phyloP scores from a whole-genome alignment of 306 rosid species.

The Gastrolobium villosum region DNA sequence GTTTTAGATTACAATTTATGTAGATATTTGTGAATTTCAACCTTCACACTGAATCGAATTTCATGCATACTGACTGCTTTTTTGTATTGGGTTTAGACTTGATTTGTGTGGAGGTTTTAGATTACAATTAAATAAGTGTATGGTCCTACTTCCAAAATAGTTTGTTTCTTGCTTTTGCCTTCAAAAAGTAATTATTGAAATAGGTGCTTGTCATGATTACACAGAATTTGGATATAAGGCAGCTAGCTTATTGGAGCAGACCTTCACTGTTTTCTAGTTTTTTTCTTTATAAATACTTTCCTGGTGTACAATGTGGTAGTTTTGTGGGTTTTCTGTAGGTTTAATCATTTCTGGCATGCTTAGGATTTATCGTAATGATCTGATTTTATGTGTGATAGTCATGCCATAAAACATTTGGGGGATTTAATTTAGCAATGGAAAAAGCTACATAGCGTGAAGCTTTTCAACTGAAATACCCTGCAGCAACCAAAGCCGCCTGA shows the following conservation, averaged over 20 bases:
- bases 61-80: constrained; percentile 3
- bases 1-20: not conserved
- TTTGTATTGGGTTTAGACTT: not conserved
- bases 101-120: constrained; percentile 31
- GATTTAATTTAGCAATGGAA: constrained; percentile 36
- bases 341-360: not conserved
- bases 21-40: constrained; percentile 19
- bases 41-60: constrained; percentile 26
- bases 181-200: constrained; percentile 1
- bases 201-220: constrained; percentile 19
- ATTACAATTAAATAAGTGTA: not conserved
- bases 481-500: constrained; percentile 20
- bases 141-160: constrained; percentile 19
- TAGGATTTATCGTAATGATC: constrained; percentile 28
- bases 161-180: constrained; percentile 30
- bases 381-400: constrained; percentile 29
- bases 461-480: constrained; percentile 37
- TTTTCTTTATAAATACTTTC: not conserved
- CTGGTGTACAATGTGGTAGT: not conserved
- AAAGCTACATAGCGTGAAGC: constrained; percentile 6
- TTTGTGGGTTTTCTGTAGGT: constrained; percentile 29
- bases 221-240: constrained; percentile 16
- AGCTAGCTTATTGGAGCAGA: constrained; percentile 6
- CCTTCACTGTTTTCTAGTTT: not conserved
- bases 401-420: constrained; percentile 31